Conservation (phyloP, 345 rosid genomes). For the Xanthoceras sorbifolium region DNA sequence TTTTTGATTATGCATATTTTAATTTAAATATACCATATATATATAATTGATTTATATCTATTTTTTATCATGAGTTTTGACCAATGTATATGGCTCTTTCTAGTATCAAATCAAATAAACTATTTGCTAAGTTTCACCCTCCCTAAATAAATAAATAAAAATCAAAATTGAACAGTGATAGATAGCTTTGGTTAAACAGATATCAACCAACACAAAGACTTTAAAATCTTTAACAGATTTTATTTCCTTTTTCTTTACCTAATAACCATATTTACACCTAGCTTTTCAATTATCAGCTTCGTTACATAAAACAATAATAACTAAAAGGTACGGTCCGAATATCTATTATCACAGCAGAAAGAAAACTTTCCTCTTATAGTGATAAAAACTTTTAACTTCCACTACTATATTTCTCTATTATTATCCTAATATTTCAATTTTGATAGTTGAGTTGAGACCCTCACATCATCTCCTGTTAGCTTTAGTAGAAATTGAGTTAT, state of each 20-base stretch:
- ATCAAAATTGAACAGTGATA: slow-evolving; percentile 5
- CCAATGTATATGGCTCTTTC: not conserved
- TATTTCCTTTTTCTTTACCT: not conserved
- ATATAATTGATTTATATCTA: not conserved
- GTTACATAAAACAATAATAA: too few species aligned
- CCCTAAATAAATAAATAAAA: not conserved
- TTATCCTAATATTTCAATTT: not conserved
- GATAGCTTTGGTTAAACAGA: slow-evolving; percentile 35
- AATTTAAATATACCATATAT: not conserved
- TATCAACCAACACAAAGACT: slow-evolving; percentile 35
- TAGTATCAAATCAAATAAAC: not conserved
- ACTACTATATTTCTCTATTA: not conserved
- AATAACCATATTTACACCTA: not conserved
- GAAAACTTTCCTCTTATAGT: too few species aligned
- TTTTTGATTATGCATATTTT: not conserved
- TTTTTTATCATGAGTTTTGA: not conserved
- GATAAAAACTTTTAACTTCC: too few species aligned
- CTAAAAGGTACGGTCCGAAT: too few species aligned
- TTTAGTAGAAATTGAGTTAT: too few species aligned
- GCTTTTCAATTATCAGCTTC: not conserved
- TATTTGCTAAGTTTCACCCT: not conserved
- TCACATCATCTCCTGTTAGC: too few species aligned
- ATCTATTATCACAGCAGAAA: too few species aligned
- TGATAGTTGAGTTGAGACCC: not conserved
- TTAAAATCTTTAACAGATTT: not conserved